Evolutionary conservation across 2,329 filamentous ascomycete genomes (phyloP).

Genomic region (Stachybotrys chlorohalonatus): DNA sequence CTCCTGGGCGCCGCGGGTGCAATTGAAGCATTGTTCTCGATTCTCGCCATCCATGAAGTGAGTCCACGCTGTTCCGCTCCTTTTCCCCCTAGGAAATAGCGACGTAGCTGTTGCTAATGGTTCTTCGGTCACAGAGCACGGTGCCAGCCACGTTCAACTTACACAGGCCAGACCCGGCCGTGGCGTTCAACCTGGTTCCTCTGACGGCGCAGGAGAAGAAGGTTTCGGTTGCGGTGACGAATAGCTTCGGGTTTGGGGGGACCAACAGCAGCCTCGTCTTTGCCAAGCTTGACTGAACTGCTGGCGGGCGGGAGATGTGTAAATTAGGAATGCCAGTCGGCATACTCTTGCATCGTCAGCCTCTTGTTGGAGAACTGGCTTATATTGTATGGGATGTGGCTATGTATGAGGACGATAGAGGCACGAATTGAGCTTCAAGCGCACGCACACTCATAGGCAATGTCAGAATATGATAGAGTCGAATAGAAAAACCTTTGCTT

Average conservation of each 20-base stretch:
- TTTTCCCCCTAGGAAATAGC: neutral
- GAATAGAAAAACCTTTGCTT: no score
- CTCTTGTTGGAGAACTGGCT: no score
- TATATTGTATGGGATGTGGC: no score
- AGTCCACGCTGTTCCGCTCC: conserved; percentile 16
- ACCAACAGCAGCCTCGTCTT: conserved; percentile 91
- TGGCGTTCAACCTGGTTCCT: conserved; percentile 80
- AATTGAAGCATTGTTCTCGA: conserved; percentile 77
- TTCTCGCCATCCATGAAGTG: conserved; percentile 73
- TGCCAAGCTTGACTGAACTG: conserved; percentile 20
- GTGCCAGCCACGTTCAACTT: conserved; percentile 87
- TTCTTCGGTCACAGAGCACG: conserved; percentile 46
- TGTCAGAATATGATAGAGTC: no score
- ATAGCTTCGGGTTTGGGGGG: conserved; percentile 96
- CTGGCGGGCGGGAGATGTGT: no score
- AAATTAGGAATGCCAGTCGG: no score
- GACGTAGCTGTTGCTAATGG: conserved; percentile 4
- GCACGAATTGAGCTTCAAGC: no score
- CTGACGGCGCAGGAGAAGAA: conserved; percentile 57
- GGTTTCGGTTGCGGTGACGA: conserved; percentile 72
- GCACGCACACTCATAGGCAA: no score
- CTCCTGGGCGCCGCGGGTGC: conserved; percentile 85
- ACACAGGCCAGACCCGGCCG: conserved; percentile 52
- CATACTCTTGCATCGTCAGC: no score
- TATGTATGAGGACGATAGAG: no score